A percentile compares a stretch with the other conserved stretches of the same genome.
Conservation (phyloP, 495 filamentous ascomycete genomes). For the Aspergillus cristatus region DNA sequence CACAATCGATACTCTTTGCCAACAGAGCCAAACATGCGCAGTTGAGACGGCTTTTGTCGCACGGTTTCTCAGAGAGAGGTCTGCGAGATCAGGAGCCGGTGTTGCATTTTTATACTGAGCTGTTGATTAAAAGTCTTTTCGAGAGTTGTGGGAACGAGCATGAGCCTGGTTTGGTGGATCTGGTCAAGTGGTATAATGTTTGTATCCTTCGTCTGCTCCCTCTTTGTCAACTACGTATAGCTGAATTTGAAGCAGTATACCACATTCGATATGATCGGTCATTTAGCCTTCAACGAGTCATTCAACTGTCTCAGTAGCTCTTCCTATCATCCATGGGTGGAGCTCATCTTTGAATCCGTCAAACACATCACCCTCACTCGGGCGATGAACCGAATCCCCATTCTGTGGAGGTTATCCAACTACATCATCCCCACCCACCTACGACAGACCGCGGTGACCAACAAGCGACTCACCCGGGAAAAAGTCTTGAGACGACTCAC, state of each 20-base stretch:
- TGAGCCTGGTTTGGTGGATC: background rate
- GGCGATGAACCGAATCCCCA: background rate
- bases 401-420: background rate
- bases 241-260: background rate
- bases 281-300: conserved; percentile 1
- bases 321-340: background rate
- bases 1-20: background rate
- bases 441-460: background rate
- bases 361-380: background rate
- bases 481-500: background rate
- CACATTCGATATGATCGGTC: conserved; percentile 4
- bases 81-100: conserved; percentile 10
- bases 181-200: background rate
- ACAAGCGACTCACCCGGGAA: background rate
- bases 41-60: conserved; percentile 2
- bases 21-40: background rate
- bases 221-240: background rate
- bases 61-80: conserved; percentile 16
- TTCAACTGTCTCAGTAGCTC: background rate
- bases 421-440: background rate
- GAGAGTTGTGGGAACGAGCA: background rate
- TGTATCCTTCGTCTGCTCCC: background rate
- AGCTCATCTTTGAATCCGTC: background rate
- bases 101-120: conserved; percentile 3
- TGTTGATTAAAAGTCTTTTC: background rate